Base-by-base conservation (phyloP, 306 rosid species). In the Citrullus mucosospermus region DNA sequence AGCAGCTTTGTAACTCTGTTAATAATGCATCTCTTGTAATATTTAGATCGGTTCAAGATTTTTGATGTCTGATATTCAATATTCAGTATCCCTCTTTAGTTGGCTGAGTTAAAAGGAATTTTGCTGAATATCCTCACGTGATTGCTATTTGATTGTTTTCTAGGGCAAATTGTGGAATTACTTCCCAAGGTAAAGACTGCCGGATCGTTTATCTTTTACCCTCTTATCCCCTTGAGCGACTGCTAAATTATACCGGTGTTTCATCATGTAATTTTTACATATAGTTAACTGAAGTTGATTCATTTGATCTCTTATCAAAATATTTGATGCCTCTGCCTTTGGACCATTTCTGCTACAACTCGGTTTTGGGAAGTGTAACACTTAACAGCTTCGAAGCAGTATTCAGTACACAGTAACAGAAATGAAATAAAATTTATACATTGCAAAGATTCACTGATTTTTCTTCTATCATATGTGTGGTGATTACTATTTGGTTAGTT, bases 361-460 rank as follows among this genome's bases (percentile, higher is more conserved):
- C 59, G 25, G 60, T 72, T 48, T 72, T 50, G 44, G 71, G 60
- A 72, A 69, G 77, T 72, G 60, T 50, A 72, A 72, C 77, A 50
- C 41, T 72, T 53, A 16, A 22, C 75, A 68, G 54, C 75, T 20
- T 67, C 28, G 16, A 67, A 41, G 22, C 59, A 71, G 1, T 51
- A 72, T 46, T 72, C 59, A 25, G 59, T 71, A 48, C 76, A 25
- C 77, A 46, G 20, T 72, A 72, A 72, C 77, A 72, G 1, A 48
- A 72, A 72, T 25, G 43, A 72, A 72, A 50, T 72, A 72, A 72
- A 72, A 72, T 53, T 8, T 4, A 72, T 46, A 50, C 20, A 70
- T 50, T 14, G 77, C 44, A 22, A 72, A 12, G 25, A 28, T 72
- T 50, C 77, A 7, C 41, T 72, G 15, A 43, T 69, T n/a, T 69